Evolutionary conservation across 116 monocot species (phyloP).

Genomic region (Trichopus zeylanicus): DNA sequence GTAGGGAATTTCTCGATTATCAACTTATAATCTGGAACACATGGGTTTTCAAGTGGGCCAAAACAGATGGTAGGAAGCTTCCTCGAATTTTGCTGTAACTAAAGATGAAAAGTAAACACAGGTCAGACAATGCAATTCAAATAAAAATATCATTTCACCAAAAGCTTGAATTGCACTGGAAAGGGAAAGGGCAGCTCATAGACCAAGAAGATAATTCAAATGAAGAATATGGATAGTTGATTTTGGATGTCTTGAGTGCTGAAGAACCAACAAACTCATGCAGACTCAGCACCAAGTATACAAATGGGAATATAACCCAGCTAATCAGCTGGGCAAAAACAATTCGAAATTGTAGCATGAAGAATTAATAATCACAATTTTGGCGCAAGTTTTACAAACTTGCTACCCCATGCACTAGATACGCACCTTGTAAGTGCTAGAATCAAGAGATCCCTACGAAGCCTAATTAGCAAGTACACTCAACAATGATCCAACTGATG

Average conservation of each 20-base stretch:
- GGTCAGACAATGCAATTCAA: slow-evolving; percentile 1
- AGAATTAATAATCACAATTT: too few species aligned
- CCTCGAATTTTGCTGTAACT: slow-evolving; percentile 18
- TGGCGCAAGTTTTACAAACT: too few species aligned
- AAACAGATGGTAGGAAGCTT: slow-evolving; percentile 32
- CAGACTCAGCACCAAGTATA: too few species aligned
- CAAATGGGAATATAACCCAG: too few species aligned
- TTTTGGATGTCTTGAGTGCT: too few species aligned
- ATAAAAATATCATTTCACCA: not conserved
- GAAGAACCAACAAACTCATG: too few species aligned
- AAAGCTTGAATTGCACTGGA: not conserved
- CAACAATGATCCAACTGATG: not conserved
- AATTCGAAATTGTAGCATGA: too few species aligned
- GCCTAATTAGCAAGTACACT: slow-evolving; percentile 1
- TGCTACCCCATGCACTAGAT: too few species aligned
- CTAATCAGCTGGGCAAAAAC: too few species aligned
- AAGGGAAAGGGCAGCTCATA: too few species aligned
- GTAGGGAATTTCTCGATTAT: slow-evolving; percentile 46
- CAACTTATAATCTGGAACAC: slow-evolving; percentile 54
- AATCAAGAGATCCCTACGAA: not conserved
- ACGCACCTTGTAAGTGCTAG: not conserved
- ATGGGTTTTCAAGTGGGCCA: slow-evolving; percentile 69
- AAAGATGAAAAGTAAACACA: not conserved
- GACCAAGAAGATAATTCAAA: too few species aligned
- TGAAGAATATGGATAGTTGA: too few species aligned